These are phyloP conservation scores for Letharia columbiana DNA, from an alignment of 495 filamentous ascomycete genomes.

Conservation along the genomic window DNA sequence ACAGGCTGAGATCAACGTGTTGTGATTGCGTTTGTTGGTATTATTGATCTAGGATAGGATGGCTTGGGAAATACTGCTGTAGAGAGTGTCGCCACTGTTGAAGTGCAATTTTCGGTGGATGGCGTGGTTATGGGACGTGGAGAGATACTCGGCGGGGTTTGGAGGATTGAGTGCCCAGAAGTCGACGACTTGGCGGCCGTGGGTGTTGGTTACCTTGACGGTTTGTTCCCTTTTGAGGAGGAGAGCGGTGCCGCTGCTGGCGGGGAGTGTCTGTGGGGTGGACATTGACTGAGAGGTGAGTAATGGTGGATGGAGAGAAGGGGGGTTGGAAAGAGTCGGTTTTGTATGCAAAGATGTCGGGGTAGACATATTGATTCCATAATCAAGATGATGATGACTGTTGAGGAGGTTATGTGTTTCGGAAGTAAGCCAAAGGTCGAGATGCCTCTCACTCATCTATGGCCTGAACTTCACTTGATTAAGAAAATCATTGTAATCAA, in stretches of 20 bases:
- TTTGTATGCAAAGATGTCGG: neutral
- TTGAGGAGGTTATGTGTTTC: neutral
- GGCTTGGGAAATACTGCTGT: constrained; percentile 31
- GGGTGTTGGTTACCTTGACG: constrained; percentile 45
- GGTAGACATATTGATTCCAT: neutral
- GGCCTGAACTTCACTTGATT: neutral
- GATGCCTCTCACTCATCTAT: neutral
- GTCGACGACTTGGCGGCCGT: constrained; percentile 46
- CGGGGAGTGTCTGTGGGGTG: constrained; percentile 14
- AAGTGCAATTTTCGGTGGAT: constrained; percentile 28
- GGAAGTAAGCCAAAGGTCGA: neutral
- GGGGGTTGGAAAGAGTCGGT: too few species aligned
- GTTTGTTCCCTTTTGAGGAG: constrained; percentile 32
- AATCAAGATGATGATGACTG: neutral
- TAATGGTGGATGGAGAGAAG: neutral
- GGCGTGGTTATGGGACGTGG: constrained; percentile 37
- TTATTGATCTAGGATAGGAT: constrained; percentile 35
- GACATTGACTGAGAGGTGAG: neutral
- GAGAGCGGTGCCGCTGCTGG: constrained; percentile 37
- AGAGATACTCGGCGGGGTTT: constrained; percentile 27
- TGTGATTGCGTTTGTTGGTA: constrained; percentile 36
- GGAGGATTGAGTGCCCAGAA: constrained; percentile 36
- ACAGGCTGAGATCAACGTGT: constrained; percentile 37
- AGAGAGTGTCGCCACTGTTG: constrained; percentile 30
- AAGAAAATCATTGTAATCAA: neutral